phyloP scores from a whole-genome alignment of 2,329 filamentous ascomycete species.

The Bimuria novae-zelandiae region DNA sequence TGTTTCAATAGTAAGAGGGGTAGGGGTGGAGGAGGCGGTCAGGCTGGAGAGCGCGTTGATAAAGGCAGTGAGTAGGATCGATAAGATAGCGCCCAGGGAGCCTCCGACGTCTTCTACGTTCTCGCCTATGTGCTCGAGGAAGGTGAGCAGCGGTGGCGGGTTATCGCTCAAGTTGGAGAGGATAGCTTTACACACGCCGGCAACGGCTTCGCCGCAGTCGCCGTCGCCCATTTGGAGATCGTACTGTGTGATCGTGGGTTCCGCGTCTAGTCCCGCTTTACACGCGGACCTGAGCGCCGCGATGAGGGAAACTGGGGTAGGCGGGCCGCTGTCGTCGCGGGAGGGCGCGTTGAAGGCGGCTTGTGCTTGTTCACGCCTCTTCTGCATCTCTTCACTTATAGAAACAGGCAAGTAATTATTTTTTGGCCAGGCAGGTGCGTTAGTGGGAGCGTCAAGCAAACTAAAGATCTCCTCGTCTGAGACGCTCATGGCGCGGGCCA shows the following conservation, averaged over 20 bases:
- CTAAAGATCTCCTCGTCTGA: slow-evolving; percentile 50
- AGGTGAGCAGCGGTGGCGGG: slow-evolving; percentile 55
- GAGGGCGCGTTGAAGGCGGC: slow-evolving; percentile 25
- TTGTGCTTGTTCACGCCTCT: slow-evolving; percentile 36
- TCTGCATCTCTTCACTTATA: slow-evolving; percentile 31
- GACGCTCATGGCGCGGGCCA: slow-evolving; percentile 49
- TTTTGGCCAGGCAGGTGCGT: slow-evolving; percentile 57
- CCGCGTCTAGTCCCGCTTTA: slow-evolving; percentile 58
- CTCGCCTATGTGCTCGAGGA: slow-evolving; percentile 62
- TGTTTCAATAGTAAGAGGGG: slow-evolving; percentile 42
- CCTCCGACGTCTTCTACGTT: slow-evolving; percentile 74
- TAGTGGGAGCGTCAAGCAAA: slow-evolving; percentile 57
- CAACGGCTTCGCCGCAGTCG: slow-evolving; percentile 73
- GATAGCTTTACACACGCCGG: slow-evolving; percentile 69
- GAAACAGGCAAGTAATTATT: slow-evolving; percentile 48
- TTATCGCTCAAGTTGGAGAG: slow-evolving; percentile 57
- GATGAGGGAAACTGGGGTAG: slow-evolving; percentile 49
- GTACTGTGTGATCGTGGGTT: slow-evolving; percentile 68
- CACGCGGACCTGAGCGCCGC: slow-evolving; percentile 49
- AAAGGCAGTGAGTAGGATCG: slow-evolving; percentile 88
- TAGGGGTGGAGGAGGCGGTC: slow-evolving; percentile 28
- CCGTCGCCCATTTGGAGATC: slow-evolving; percentile 87
- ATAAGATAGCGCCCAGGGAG: slow-evolving; percentile 73
- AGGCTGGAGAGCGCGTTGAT: slow-evolving; percentile 46
- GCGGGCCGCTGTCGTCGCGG: slow-evolving; percentile 29